Evolutionary conservation across 2,329 filamentous ascomycete species (phyloP), one percentile per base, ranked within the genome.

Genomic region (Delphinella strobiligena): DNA sequence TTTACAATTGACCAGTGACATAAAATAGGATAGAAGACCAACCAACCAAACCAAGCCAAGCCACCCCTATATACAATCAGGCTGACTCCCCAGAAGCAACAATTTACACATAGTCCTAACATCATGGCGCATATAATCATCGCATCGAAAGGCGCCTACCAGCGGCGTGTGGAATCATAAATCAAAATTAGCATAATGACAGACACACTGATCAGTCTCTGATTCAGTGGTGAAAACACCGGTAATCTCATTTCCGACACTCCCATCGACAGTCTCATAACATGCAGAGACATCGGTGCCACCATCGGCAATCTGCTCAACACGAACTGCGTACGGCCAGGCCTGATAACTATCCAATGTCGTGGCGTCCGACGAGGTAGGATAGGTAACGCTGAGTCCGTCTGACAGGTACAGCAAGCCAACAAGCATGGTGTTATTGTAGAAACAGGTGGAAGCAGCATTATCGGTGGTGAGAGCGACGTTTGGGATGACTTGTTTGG

Each of bases 251-350:
- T 58, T 51, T 9, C 61, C 64, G 2, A 54, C 35, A 18, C 42
- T 42, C 1, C 63, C 62, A 47, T 64, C 58, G 2, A 49, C 49
- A 19, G 52, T 58, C 42, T 60, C 60, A 47, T 63, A 65, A 54
- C 79, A 82, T 15, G 66, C 63, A 1, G 77, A 78, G 3, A 70
- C 62, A 5, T 64, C 64, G 2, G 58, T 29, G 2, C 67, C 71
- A 8, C 68, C 64, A 1, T 50, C 55, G 45, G 72, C 68, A 19
- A 61, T 54, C 55, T 79, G 69, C 39, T 63, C 60, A 30, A 80
- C 59, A 36, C 74, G 67, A 2, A 78, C 67, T 14, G 73, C 69
- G 41, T 67, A 77, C 0, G 75, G 73, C 76, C 76, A 81, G 1
- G 57, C 48, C 11, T 56, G 47, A 48, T 64, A 69, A 17, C 49